Conservation (phyloP, 768 basidiomycete genomes). For the Cyathus striatus region DNA sequence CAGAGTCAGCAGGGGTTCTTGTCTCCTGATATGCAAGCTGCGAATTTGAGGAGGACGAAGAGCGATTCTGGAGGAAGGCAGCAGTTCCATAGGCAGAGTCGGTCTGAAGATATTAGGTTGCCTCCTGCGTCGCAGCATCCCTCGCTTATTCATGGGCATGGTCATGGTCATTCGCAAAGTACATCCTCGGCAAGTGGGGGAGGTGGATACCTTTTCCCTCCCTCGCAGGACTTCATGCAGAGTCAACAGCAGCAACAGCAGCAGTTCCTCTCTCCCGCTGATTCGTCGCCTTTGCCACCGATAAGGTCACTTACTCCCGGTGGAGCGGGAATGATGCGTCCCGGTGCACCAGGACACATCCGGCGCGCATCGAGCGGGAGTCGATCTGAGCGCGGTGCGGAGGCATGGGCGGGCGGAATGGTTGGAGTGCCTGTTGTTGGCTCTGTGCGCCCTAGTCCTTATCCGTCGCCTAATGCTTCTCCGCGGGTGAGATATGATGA, state of each 20-base stretch:
- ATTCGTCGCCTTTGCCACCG: neutral
- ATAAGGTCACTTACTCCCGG: constrained; percentile 12
- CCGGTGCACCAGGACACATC: constrained; percentile 25
- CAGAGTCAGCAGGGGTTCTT: constrained; percentile 13
- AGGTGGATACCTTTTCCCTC: neutral
- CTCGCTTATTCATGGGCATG: neutral
- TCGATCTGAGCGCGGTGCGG: constrained; percentile 33
- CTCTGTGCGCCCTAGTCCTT: constrained; percentile 48
- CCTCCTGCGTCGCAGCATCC: neutral
- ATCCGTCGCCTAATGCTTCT: constrained; percentile 64
- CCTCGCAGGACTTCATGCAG: neutral
- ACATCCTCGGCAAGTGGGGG: neutral
- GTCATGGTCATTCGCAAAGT: neutral
- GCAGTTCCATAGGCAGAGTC: constrained; percentile 44
- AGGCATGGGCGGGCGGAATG: constrained; percentile 17
- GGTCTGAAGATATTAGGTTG: constrained; percentile 54
- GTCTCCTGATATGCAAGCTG: constrained; percentile 5
- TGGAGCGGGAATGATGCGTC: constrained; percentile 15
- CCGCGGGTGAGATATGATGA: constrained; percentile 51
- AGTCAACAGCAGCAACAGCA: neutral
- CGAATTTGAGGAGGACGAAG: neutral
- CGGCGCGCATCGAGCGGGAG: constrained; percentile 37
- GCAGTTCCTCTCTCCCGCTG: constrained; percentile 12
- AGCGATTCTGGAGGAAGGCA: constrained; percentile 18
- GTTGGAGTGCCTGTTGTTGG: constrained; percentile 18